Evolutionary conservation across 192 early-diverging fungal species (phyloP), one percentile per base, ranked within the genome.

Genomic region (Pilaira anomala): DNA sequence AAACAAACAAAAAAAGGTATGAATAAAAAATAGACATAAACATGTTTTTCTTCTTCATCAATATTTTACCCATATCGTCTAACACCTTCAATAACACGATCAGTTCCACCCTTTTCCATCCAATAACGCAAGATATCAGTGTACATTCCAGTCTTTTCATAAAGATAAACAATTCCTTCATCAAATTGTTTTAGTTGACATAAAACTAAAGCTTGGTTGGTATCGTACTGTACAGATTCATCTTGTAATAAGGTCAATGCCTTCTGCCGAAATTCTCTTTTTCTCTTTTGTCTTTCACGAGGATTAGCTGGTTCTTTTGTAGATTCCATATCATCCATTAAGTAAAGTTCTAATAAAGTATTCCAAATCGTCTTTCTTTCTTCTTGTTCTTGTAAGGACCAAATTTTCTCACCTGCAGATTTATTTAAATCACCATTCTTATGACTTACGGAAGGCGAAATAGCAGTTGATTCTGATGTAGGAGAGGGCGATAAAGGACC

Each of bases 131-230:
- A 64, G 60, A 90, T 83, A 7, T 91, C 89, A 0, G 80, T 76
- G 41, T 85, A 90, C 81, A 94, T 86, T 4, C 78, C 79, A 69
- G 89, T 87, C 19, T 89, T 88, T 75, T 96, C 89, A 60, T 95
- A 93, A 19, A 98, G 78, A 68, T 88, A 94, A 22, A 96, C 83
- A 21, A 91, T 85, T 0, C 95, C 97, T 1, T 88, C 88, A 49
- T 85, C 83, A 72, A 97, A 98, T 0, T 85, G 72, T 45, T 89
- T 87, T 48, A 88, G 80, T 36, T 94, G 89, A 63, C 95, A 97
- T 6, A 98, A 79, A 7, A 98, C 88, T 51, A 96, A 78, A 1
- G 95, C 95, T 19, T 96, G 91, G 65, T 97, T 94, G 58, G 88
- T 81, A 77, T 98, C 96, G 63, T 95, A 93, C 13, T 70, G 72